A percentile compares a stretch with the other conserved stretches of the same genome.
These are phyloP conservation scores for Dryas drummondii DNA, from an alignment of 306 rosid species.

Conservation along the genomic window DNA sequence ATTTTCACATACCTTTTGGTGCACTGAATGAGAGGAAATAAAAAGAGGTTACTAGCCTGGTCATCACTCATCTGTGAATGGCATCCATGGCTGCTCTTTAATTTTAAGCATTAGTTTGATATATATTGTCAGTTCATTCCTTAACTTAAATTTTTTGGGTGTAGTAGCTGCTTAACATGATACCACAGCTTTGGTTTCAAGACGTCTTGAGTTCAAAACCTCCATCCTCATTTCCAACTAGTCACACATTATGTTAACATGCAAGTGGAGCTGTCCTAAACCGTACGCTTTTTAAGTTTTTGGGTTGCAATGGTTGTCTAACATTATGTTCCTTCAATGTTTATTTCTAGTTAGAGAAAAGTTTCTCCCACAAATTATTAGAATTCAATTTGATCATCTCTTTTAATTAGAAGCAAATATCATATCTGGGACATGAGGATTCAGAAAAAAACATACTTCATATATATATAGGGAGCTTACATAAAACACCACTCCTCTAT, in stretches of 20 bases:
- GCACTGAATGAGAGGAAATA: not conserved
- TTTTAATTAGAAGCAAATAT: not conserved
- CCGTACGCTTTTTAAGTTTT: too few relatives aligned
- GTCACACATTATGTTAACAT: too few relatives aligned
- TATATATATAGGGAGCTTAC: conserved; percentile 33
- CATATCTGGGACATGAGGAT: not conserved
- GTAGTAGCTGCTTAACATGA: too few relatives aligned
- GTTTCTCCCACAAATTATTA: not conserved
- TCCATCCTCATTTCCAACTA: too few relatives aligned
- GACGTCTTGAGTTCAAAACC: too few relatives aligned
- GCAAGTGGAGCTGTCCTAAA: too few relatives aligned
- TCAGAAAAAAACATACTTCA: conserved; percentile 3
- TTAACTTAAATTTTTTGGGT: too few relatives aligned
- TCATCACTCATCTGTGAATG: not conserved
- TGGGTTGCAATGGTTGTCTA: too few relatives aligned
- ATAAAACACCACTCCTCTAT: conserved; percentile 59
- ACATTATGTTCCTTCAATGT: too few relatives aligned
- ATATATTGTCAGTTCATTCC: too few relatives aligned
- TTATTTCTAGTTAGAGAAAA: too few relatives aligned
- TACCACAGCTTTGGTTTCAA: too few relatives aligned
- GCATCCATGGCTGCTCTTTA: not conserved
- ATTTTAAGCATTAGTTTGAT: not conserved
- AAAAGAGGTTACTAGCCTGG: not conserved
- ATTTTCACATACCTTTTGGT: not conserved
- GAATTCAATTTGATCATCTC: not conserved